phyloP scores from a whole-genome alignment of 2,329 filamentous ascomycete species.

The Dactylonectria estremocensis region DNA sequence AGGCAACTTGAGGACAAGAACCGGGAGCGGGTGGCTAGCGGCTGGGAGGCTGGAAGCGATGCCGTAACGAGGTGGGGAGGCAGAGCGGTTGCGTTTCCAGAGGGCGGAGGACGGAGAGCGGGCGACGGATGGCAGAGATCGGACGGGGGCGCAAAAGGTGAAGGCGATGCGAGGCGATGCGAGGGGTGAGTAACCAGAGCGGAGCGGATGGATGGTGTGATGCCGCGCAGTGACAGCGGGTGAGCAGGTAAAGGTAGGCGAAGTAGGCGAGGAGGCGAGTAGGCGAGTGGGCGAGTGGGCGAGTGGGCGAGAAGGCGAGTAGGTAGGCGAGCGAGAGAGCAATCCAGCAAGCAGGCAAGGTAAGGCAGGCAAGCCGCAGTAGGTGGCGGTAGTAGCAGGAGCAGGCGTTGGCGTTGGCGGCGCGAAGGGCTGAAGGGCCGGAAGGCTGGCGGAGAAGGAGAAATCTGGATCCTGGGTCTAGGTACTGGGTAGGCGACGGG shows the following conservation, averaged over 20 bases:
- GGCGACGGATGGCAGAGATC: background rate
- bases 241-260: background rate
- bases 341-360: background rate
- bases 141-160: slow-evolving; percentile 12
- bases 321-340: background rate
- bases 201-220: slow-evolving; percentile 35
- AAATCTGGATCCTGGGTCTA: slow-evolving; percentile 12
- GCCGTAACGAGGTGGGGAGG: slow-evolving; percentile 50
- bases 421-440: slow-evolving; percentile 6
- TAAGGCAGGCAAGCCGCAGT: slow-evolving; percentile 6
- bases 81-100: slow-evolving; percentile 41
- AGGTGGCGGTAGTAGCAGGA: slow-evolving; percentile 18
- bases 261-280: slow-evolving; percentile 2
- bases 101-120: slow-evolving; percentile 32
- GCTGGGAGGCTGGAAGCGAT: slow-evolving; percentile 50
- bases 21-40: slow-evolving; percentile 46
- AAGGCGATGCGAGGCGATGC: slow-evolving; percentile 20
- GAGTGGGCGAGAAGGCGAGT: slow-evolving; percentile 1
- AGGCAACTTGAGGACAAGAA: slow-evolving; percentile 24
- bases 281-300: background rate
- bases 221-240: slow-evolving; percentile 24
- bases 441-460: slow-evolving; percentile 23
- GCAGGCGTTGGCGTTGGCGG: slow-evolving; percentile 7
- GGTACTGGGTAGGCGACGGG: slow-evolving; percentile 1
- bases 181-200: slow-evolving; percentile 26